A percentile compares a stretch with the other conserved stretches of the same genome.
Evolutionary conservation across 2,329 filamentous ascomycete genomes (phyloP).

Genomic region (Chlorencoelia australis): DNA sequence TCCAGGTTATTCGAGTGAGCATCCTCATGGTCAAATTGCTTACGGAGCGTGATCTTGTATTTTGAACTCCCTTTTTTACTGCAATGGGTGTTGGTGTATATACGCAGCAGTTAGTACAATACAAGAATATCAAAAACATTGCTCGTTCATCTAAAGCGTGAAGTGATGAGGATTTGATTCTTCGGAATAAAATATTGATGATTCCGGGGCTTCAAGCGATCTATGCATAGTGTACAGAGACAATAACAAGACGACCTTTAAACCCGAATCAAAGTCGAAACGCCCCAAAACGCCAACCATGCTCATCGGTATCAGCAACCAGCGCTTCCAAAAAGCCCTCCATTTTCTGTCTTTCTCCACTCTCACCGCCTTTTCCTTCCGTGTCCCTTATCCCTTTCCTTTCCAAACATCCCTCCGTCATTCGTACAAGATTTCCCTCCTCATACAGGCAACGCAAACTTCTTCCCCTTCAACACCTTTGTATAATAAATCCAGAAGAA

Average conservation of each 20-base stretch:
- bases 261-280: constrained; percentile 17
- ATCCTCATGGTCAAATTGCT: constrained; percentile 24
- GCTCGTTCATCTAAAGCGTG: too few relatives aligned
- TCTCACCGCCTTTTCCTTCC: constrained; percentile 3
- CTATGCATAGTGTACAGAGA: constrained; percentile 16
- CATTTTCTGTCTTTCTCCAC: too few relatives aligned
- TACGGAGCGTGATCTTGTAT: constrained; percentile 25
- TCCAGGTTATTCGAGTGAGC: constrained; percentile 40
- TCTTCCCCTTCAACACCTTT: constrained; percentile 84
- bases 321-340: too few relatives aligned
- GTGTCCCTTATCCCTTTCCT: neutral
- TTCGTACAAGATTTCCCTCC: constrained; percentile 1
- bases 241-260: constrained; percentile 4
- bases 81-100: constrained; percentile 27
- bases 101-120: constrained; percentile 24
- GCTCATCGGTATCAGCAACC: constrained; percentile 14
- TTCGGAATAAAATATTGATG: too few relatives aligned
- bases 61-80: constrained; percentile 18
- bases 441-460: constrained; percentile 77
- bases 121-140: too few relatives aligned
- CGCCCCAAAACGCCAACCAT: constrained; percentile 23
- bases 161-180: too few relatives aligned
- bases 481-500: constrained; percentile 99
- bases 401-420: neutral
- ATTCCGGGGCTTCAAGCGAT: too few relatives aligned